A percentile compares a stretch with the other conserved stretches of the same genome.
phyloP scores from a whole-genome alignment of 108 stramenopile species.

The Cyclotella distinguenda region DNA sequence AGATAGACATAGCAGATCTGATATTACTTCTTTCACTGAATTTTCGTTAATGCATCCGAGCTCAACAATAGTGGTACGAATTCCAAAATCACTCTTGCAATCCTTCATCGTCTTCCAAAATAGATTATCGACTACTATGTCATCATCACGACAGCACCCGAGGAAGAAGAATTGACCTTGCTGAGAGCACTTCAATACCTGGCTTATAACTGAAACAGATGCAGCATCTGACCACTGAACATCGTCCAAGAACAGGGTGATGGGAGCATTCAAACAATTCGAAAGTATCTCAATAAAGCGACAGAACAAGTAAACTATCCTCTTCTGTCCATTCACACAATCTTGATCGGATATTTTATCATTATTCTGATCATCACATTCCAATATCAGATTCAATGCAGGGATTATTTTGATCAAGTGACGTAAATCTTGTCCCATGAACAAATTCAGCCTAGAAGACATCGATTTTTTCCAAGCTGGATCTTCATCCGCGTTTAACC shows the following conservation, averaged over 20 bases:
- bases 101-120: background rate
- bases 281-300: constrained; percentile 8
- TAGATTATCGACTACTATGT: constrained; percentile 13
- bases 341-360: background rate
- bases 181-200: constrained; percentile 8
- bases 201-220: constrained; percentile 4
- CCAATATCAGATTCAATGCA: background rate
- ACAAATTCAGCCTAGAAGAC: constrained; percentile 1
- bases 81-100: background rate
- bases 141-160: constrained; percentile 7
- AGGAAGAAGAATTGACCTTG: background rate
- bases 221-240: constrained; percentile 20
- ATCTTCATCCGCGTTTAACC: background rate
- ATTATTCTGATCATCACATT: background rate
- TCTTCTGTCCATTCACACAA: constrained; percentile 13
- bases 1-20: constrained; percentile 9
- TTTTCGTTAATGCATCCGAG: constrained; percentile 8
- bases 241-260: constrained; percentile 24
- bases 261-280: background rate
- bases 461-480: background rate
- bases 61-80: background rate
- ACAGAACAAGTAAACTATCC: constrained; percentile 10
- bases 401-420: constrained; percentile 11
- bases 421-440: constrained; percentile 1
- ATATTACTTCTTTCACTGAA: constrained; percentile 20